Base-by-base conservation (phyloP, 352 stramenopile species). In the Phytophthora sojae region DNA sequence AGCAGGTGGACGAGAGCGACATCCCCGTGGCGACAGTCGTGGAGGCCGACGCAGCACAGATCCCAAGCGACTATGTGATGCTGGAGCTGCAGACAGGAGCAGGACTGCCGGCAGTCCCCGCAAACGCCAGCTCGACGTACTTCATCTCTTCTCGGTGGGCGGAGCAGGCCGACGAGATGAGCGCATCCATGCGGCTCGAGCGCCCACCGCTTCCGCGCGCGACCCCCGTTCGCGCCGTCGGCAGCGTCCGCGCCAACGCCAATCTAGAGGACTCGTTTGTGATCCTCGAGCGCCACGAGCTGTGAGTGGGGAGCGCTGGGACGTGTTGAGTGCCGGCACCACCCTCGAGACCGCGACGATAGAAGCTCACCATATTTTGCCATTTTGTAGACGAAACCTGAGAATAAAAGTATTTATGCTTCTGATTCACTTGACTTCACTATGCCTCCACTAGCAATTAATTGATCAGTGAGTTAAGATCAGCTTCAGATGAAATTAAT, bases 101-200 rank as follows among this genome's bases (percentile, higher is more conserved):
- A 0, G 88, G 85, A 3, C 61, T 94, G 2, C 73, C 73, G 21
- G 81, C 85, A 55, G 60, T 67, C 3, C 59, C 68, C 8, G 69
- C 74, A 4, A 75, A 51, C 35, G 26, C 67, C 4, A 82, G 75
- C 50, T 93, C 88, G 29, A 92, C 83, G 26, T 95, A 90, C 64
- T 95, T 95, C 65, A 90, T 95, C 57, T 94, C 88, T 6, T 90
- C 88, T 30, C 86, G 76, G 30, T 95, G 88, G 88, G 83, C 91
- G 42, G 73, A 92, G 30, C 83, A 95, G 56, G 85, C 88, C 0
- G 88, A 94, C 9, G 88, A 93, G 56, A 86, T 95, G 80, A 88
- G 83, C 60, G 83, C 83, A 15, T 93, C 88, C 2, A 87, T 91
- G 69, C 75, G 81, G 4, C 61, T 90, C 8, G 64, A 77, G 45